These are phyloP conservation scores for Cyberlindnera misumaiensis DNA, from an alignment of 805 yeast species.

Conservation along the genomic window DNA sequence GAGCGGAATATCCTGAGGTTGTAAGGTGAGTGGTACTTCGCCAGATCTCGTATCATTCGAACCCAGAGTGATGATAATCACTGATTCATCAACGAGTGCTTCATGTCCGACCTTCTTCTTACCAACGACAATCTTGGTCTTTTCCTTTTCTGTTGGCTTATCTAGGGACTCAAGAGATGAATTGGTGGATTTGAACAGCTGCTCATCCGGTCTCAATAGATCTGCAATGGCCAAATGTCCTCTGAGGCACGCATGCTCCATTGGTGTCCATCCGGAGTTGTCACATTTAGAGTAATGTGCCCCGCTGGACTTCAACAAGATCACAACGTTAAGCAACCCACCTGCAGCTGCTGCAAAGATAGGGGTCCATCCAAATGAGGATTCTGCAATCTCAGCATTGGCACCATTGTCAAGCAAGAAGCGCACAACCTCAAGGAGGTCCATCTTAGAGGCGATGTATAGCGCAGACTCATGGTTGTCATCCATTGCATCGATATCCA, in stretches of 20 bases:
- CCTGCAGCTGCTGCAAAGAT: conserved; percentile 85
- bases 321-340: conserved; percentile 56
- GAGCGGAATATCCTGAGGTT: no score
- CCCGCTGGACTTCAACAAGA: conserved; percentile 43
- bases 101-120: no score
- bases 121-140: no score
- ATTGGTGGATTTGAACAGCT: conserved; percentile 15
- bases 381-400: conserved; percentile 67
- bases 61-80: conserved; percentile 80
- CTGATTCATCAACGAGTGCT: conserved; percentile 40
- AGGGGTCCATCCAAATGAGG: conserved; percentile 90
- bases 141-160: no score
- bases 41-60: conserved; percentile 55
- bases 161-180: conserved; percentile 1
- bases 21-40: no score
- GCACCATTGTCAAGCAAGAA: conserved; percentile 55
- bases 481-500: conserved; percentile 60
- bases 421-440: conserved; percentile 45
- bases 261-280: conserved; percentile 94
- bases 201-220: conserved; percentile 44
- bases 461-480: conserved; percentile 68
- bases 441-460: conserved; percentile 70
- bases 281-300: conserved; percentile 56
- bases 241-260: conserved; percentile 89
- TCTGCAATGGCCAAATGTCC: conserved; percentile 76